Base-by-base conservation (phyloP, 129 eudicot genomes). In the Pulicaria dysenterica region DNA sequence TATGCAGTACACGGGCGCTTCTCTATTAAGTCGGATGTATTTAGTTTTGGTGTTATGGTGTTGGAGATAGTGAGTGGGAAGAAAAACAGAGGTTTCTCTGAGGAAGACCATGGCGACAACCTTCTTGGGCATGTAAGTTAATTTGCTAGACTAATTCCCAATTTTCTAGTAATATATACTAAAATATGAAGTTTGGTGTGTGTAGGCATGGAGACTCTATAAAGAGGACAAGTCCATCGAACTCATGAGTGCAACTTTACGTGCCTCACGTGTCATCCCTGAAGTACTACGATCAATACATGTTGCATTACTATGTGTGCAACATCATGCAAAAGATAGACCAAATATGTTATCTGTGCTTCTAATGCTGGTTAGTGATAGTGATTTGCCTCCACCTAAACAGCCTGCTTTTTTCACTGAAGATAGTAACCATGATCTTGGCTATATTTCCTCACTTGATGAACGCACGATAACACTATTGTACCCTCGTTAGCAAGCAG, bases 121-220 rank as follows among this genome's bases (percentile, higher is more conserved):
- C 86, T 82, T 72, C 86, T 82, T 34, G 86, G 86, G 63, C 76
- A 81, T 72, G 85, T 81, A 77, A 77, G 80, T 49, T 24, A 7
- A 13, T 6, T 37, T 42, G 2, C 8, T 16, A 15, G 43, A 42
- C 19, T 2, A 36, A 41, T 4, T 2, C 10, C 19, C 4, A 36
- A 41, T 4, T 2, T 6, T 8, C 13, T 11, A 54, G 40, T 16
- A 70, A 9, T 3, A 38, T 53, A 40, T 31, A 5, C 62, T 15
- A 11, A 71, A 8, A 8, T 19, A 0, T 72, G 67, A 44, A 17
- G 38, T 7, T 45, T 43, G 65, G 4, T 56, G 0, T 55, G 19
- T 64, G 7, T 54, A 70, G 73, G 82, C 67, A 61, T 78, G 82
- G 82, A 70, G 58, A 53, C 64, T 61, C 31, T 43, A 40, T 17